phyloP scores from a whole-genome alignment of 1,139 yeast genomes.

The Hemisphaericaspora lyxosophila region DNA sequence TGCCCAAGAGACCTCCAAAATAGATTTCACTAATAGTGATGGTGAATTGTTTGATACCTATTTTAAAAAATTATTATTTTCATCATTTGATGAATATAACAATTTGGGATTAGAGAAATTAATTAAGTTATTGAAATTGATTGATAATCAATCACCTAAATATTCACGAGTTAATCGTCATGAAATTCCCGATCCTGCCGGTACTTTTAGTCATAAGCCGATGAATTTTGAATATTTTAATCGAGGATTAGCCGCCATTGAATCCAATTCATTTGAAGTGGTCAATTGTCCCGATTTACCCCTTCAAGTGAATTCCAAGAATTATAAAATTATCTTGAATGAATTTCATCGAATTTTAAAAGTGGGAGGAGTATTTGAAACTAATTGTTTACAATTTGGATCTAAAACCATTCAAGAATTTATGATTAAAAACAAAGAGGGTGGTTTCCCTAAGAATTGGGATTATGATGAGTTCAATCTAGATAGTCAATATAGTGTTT shows the following conservation, averaged over 20 bases:
- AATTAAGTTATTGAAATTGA: constrained; percentile 26
- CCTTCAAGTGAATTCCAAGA: constrained; percentile 30
- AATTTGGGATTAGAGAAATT: constrained; percentile 28
- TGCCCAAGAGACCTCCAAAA: constrained; percentile 17
- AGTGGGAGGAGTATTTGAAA: constrained; percentile 36
- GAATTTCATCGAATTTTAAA: constrained; percentile 41
- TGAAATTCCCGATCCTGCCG: constrained; percentile 21
- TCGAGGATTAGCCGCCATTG: constrained; percentile 29
- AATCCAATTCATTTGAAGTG: constrained; percentile 32
- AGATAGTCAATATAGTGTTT: constrained; percentile 20
- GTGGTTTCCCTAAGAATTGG: constrained; percentile 15
- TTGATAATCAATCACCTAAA: constrained; percentile 25
- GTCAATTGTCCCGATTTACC: constrained; percentile 39
- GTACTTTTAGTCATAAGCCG: constrained; percentile 29
- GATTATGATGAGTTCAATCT: constrained; percentile 22
- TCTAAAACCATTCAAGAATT: constrained; percentile 15
- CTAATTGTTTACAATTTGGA: constrained; percentile 31
- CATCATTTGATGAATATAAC: constrained; percentile 26
- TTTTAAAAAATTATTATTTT: constrained; percentile 28
- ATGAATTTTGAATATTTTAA: constrained; percentile 38
- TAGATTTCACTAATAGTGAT: constrained; percentile 28
- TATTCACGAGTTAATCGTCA: constrained; percentile 12
- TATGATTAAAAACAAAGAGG: constrained; percentile 11
- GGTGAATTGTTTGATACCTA: constrained; percentile 22
- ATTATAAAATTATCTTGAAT: constrained; percentile 25